Percentiles rank a stretch among this genome's conserved stretches.
These are phyloP conservation scores for Phascolomyces articulosus DNA, from an alignment of 371 early-diverging fungal species.

Conservation along the genomic window DNA sequence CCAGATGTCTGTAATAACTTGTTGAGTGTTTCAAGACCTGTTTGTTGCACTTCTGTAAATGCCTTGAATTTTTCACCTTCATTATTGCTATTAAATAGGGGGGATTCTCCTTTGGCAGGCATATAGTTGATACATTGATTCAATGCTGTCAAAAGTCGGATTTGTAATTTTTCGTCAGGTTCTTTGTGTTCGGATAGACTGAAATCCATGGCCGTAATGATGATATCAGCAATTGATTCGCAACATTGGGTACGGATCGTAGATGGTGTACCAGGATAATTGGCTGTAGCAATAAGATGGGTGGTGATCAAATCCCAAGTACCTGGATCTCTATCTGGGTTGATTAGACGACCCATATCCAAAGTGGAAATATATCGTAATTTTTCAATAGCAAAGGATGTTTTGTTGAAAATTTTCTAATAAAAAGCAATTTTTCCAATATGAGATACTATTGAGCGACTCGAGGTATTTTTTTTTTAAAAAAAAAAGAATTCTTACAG, in stretches of 20 bases:
- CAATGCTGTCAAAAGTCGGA: conserved; percentile 47
- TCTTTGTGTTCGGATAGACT: conserved; percentile 57
- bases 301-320: conserved; percentile 77
- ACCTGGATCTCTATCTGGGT: conserved; percentile 38
- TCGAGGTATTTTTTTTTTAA: too few species aligned
- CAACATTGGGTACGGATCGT: conserved; percentile 85
- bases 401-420: conserved; percentile 69
- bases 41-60: conserved; percentile 77
- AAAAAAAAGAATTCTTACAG: conserved; percentile 23
- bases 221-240: conserved; percentile 77
- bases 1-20: conserved; percentile 91
- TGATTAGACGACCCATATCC: conserved; percentile 73
- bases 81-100: conserved; percentile 4
- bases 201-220: conserved; percentile 74
- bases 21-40: conserved; percentile 87
- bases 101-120: conserved; percentile 21
- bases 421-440: conserved; percentile 21
- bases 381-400: conserved; percentile 85
- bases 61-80: conserved; percentile 19
- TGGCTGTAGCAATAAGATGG: conserved; percentile 83
- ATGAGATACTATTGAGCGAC: too few species aligned
- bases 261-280: conserved; percentile 55
- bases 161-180: conserved; percentile 59
- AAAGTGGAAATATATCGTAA: conserved; percentile 73
- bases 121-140: conserved; percentile 46